Evolutionary conservation across 192 early-diverging fungal genomes (phyloP).

Genomic region (Mortierella antarctica): DNA sequence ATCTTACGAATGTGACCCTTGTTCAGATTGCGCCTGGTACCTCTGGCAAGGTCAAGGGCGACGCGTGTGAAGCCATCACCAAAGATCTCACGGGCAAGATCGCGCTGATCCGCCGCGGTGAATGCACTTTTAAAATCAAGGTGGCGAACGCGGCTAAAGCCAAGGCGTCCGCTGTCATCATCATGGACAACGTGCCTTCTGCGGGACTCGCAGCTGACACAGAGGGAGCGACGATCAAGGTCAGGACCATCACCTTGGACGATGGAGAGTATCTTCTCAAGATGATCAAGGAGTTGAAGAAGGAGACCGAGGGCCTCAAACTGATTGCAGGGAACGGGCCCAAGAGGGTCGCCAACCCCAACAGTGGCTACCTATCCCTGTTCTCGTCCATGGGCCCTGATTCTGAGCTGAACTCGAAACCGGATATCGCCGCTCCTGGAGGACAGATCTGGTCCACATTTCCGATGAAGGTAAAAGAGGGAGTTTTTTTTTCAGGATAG

Average conservation of each 20-base stretch:
- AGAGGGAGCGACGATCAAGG: slow-evolving; percentile 60
- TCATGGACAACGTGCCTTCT: slow-evolving; percentile 65
- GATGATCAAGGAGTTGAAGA: slow-evolving; percentile 49
- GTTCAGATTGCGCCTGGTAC: slow-evolving; percentile 58
- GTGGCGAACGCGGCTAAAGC: slow-evolving; percentile 60
- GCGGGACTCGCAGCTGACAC: slow-evolving; percentile 15
- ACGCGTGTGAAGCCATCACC: slow-evolving; percentile 65
- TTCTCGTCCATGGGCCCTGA: slow-evolving; percentile 84
- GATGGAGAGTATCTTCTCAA: slow-evolving; percentile 62
- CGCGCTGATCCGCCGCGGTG: slow-evolving; percentile 74
- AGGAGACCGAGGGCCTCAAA: slow-evolving; percentile 38
- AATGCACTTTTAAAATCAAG: slow-evolving; percentile 76
- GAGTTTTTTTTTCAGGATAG: slow-evolving; percentile 15
- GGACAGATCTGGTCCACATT: slow-evolving; percentile 72
- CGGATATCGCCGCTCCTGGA: slow-evolving; percentile 70
- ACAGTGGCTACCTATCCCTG: slow-evolving; percentile 71
- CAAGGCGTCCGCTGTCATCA: slow-evolving; percentile 71
- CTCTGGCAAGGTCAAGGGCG: slow-evolving; percentile 53
- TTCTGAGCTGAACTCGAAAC: slow-evolving; percentile 73
- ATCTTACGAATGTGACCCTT: slow-evolving; percentile 54
- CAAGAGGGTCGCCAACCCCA: slow-evolving; percentile 53
- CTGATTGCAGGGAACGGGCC: slow-evolving; percentile 62
- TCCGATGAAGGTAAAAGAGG: slow-evolving; percentile 58
- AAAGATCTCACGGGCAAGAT: slow-evolving; percentile 59
- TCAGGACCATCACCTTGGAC: slow-evolving; percentile 63